Percentiles rank a stretch among this genome's conserved stretches.
These are phyloP conservation scores for Beauveria asiatica DNA, from an alignment of 2,329 filamentous ascomycete species.

Conservation along the genomic window DNA sequence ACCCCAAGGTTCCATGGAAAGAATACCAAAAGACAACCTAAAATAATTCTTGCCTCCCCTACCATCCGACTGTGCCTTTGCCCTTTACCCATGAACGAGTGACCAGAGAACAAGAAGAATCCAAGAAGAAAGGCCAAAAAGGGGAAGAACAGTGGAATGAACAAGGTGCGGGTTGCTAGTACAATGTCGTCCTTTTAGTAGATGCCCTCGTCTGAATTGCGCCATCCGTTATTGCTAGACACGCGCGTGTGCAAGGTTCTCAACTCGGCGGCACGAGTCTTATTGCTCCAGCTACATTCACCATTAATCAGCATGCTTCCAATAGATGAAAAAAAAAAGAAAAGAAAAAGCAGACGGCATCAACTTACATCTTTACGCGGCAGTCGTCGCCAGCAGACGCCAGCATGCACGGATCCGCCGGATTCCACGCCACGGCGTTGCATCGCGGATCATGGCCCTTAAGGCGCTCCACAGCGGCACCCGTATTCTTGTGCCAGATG, in stretches of 20 bases:
- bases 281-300: slow-evolving; percentile 19
- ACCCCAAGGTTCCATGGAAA: too few relatives aligned
- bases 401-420: slow-evolving; percentile 71
- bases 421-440: slow-evolving; percentile 87
- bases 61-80: neutral
- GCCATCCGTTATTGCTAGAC: slow-evolving; percentile 15
- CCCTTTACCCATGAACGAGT: neutral
- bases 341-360: neutral
- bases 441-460: slow-evolving; percentile 69
- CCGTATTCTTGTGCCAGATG: slow-evolving; percentile 86
- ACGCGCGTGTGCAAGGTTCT: slow-evolving; percentile 11
- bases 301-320: neutral
- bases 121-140: neutral
- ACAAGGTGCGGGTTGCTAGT: neutral
- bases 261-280: slow-evolving; percentile 15
- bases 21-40: neutral
- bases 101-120: neutral
- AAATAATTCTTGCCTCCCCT: neutral
- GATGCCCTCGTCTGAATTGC: neutral
- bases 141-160: neutral
- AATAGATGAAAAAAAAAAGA: neutral
- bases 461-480: slow-evolving; percentile 65
- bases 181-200: neutral
- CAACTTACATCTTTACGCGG: slow-evolving; percentile 71
- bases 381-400: slow-evolving; percentile 86